Percentiles rank a stretch among this genome's conserved stretches.
phyloP scores from a whole-genome alignment of 108 stramenopile species.

The Nitzschia putrida region DNA sequence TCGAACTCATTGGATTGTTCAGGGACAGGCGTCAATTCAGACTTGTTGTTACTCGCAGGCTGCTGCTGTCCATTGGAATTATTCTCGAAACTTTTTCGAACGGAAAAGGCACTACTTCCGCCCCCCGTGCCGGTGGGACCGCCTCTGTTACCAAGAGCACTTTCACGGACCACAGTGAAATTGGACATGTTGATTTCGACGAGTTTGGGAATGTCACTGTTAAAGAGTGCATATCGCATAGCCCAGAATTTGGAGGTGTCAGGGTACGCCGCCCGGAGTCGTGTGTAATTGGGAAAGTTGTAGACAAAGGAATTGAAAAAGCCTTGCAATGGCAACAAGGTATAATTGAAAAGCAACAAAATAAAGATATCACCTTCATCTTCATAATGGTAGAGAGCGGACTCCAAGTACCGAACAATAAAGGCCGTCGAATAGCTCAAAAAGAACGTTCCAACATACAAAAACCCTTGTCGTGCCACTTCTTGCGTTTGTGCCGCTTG shows the following conservation, averaged over 20 bases:
- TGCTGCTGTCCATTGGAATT: no score
- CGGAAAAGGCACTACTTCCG: no score
- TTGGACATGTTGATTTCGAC: background rate
- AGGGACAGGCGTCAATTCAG: background rate
- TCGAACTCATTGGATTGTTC: background rate
- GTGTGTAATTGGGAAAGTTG: conserved; percentile 44
- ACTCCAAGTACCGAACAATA: conserved; percentile 20
- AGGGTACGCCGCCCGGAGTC: conserved; percentile 19
- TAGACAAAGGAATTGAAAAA: conserved; percentile 58
- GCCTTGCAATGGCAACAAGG: conserved; percentile 61
- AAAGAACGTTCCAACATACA: conserved; percentile 27
- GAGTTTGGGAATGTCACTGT: conserved; percentile 1
- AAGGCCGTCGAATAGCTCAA: conserved; percentile 14
- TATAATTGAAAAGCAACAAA: conserved; percentile 42
- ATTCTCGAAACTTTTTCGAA: no score
- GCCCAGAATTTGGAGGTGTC: background rate
- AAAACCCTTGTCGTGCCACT: conserved; percentile 28
- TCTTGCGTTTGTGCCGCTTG: conserved; percentile 6
- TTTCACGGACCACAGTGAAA: background rate
- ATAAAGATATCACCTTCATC: conserved; percentile 16
- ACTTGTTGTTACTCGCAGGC: no score
- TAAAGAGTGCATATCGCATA: background rate
- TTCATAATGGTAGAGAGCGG: conserved; percentile 10
- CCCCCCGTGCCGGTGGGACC: no score
- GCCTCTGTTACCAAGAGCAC: background rate